Base-by-base conservation (phyloP, 805 yeast species). In the Starmerella riodocensis region DNA sequence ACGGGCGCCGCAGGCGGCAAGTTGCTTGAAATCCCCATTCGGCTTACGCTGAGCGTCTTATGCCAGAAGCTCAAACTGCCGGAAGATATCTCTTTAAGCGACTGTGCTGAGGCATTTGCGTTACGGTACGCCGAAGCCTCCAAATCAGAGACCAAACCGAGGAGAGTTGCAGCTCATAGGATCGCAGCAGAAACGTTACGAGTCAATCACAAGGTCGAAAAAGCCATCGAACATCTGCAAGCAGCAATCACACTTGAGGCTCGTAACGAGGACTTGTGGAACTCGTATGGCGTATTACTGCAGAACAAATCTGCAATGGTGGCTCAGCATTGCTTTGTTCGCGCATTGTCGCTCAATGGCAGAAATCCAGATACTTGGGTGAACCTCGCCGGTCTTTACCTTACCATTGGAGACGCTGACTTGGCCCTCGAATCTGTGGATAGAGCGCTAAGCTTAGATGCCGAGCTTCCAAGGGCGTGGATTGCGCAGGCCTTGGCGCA, bases 261-360 rank as follows among this genome's bases (percentile, higher is more conserved):
- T 4, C 71, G 69, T 41, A 80, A 78, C 46, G 64, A 78, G 1
- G 74, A 70, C 16, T 74, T 74, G 42, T 91, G 99, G 99, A 65
- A 73, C 38, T 77, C 81, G 0, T 64, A 88, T 22, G 98, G 97
- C 12, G 69, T 78, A 41, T 79, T 85, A 0, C 72, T 83, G 6
- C 67, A 76, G 39, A 61, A 73, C 3, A 58, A 65, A 4, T 79
- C 74, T 47, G 76, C 88, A 0, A 69, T 71, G 34, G 79, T 83
- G 6, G 66, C 96, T 0, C 99, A 91, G 59, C 99, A 91, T 60
- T 84, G 95, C 56, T 83, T 81, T 51, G 80, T 91, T 50, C 78
- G 82, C 46, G 86, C 96, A 0, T 61, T 76, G 2, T 67, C 81
- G 0, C 59, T 85, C 29, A 77, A 81, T 34, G 71, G 80, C 6